Evolutionary conservation across 495 filamentous ascomycete species (phyloP), one percentile per base, ranked within the genome.

Genomic region (Annulohypoxylon moriforme): DNA sequence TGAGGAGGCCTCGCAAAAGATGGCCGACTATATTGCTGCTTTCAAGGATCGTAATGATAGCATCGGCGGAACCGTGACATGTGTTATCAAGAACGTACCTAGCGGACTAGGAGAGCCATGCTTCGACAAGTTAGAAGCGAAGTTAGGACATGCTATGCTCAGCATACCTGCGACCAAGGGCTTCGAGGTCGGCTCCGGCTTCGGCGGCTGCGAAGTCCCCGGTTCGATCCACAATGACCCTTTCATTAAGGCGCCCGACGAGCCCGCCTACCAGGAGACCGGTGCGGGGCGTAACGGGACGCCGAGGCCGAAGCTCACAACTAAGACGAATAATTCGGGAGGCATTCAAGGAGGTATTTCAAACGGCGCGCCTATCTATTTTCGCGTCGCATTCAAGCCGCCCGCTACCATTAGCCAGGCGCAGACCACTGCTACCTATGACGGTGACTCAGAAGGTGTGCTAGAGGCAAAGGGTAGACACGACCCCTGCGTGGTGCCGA

Each of bases 321-420:
- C 96, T 40, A 92, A 90, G 81, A 98, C 96, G 34, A 99, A 99
- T 85, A 96, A 97, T 85, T 96, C 92, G 2, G 96, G 96, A 22
- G 96, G 96, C 72, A 93, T 99, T 72, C 96, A 99, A 82, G 96
- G 96, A 42, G 96, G 96, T 65, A 99, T 99, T 79, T 92, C 91
- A 57, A 99, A 99, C 80, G 96, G 96, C 56, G 93, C 93, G 20
- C 91, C 89, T 29, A 93, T 99, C 81, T 98, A 95, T 86, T 98
- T 99, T 88, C 90, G 91, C 49, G 89, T 98, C 25, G 96, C 87
- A 13, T 99, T 99, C 89, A 99, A 99, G 84, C 92, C 95, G 1
- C 89, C 96, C 7, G 96, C 96, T 8, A 99, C 96, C 8, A 99
- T 99, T 77, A 93, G 94, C 34, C 92, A 95, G 82, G 93, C 93